phyloP scores from a whole-genome alignment of 2,329 filamentous ascomycete species.

The Amauroascus niger region DNA sequence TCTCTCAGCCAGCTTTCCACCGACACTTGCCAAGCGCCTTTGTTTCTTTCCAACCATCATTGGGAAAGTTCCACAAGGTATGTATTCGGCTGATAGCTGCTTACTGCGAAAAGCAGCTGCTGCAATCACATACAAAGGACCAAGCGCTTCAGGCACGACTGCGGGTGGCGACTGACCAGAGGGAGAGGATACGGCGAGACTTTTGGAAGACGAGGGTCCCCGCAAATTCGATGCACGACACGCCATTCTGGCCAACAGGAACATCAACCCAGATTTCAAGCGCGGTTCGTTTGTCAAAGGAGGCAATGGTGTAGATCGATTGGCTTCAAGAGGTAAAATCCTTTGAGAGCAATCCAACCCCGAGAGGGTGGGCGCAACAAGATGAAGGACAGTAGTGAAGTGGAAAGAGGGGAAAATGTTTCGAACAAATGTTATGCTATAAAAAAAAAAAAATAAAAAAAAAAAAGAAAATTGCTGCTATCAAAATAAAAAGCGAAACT shows the following conservation, averaged over 20 bases:
- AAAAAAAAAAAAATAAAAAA: constrained; percentile 1
- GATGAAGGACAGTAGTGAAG: background rate
- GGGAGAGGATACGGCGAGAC: background rate
- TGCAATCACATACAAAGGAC: background rate
- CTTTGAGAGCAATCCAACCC: constrained; percentile 10
- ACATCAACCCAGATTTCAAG: background rate
- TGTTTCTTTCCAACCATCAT: background rate
- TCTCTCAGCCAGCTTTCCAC: background rate
- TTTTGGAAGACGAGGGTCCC: background rate
- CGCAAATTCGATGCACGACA: background rate
- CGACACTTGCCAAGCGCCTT: background rate
- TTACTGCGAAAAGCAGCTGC: background rate
- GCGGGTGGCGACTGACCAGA: constrained; percentile 1
- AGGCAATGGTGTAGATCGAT: constrained; percentile 1
- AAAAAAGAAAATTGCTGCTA: background rate
- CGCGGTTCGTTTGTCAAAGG: background rate
- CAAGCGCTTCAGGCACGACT: background rate
- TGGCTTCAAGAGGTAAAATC: background rate
- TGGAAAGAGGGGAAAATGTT: no score
- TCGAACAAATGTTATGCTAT: background rate
- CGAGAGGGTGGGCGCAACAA: background rate
- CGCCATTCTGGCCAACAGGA: constrained; percentile 1
- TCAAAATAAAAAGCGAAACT: background rate
- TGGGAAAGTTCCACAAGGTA: background rate
- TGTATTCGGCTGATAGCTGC: background rate